These are phyloP conservation scores for Salvia splendens DNA, from an alignment of 257 asterid genomes.

Conservation along the genomic window DNA sequence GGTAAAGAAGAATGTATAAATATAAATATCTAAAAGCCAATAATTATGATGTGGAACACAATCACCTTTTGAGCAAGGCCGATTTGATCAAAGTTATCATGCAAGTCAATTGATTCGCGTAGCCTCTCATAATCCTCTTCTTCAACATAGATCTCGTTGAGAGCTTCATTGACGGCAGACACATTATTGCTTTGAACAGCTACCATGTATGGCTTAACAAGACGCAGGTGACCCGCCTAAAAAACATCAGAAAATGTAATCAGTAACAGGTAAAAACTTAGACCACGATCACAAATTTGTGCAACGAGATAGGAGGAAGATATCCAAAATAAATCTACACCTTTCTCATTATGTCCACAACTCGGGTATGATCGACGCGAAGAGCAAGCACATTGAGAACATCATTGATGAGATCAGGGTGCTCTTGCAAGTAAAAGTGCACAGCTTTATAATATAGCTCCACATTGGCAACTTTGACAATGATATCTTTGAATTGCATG, in stretches of 20 bases:
- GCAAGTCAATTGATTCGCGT: conserved; percentile 92
- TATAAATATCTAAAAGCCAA: conserved; percentile 18
- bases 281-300: conserved; percentile 9
- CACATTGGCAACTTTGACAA: conserved; percentile 96
- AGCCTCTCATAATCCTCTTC: conserved; percentile 98
- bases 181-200: conserved; percentile 99
- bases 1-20: conserved; percentile 17
- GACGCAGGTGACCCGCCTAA: conserved; percentile 94
- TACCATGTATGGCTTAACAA: conserved; percentile 97
- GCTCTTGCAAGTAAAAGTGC: conserved; percentile 98
- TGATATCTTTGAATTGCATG: conserved; percentile 96
- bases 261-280: conserved; percentile 28
- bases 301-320: not conserved
- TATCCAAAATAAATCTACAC: conserved; percentile 39
- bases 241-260: conserved; percentile 27
- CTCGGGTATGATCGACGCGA: conserved; percentile 94
- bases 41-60: conserved; percentile 24
- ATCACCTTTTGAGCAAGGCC: conserved; percentile 97
- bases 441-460: conserved; percentile 99
- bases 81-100: conserved; percentile 95
- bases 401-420: conserved; percentile 96
- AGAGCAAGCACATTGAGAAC: conserved; percentile 96
- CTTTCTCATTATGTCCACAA: conserved; percentile 98
- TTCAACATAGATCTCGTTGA: conserved; percentile 92
- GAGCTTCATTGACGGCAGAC: conserved; percentile 97